Evolutionary conservation across 2,329 filamentous ascomycete species (phyloP).

Genomic region (Claviceps monticola): DNA sequence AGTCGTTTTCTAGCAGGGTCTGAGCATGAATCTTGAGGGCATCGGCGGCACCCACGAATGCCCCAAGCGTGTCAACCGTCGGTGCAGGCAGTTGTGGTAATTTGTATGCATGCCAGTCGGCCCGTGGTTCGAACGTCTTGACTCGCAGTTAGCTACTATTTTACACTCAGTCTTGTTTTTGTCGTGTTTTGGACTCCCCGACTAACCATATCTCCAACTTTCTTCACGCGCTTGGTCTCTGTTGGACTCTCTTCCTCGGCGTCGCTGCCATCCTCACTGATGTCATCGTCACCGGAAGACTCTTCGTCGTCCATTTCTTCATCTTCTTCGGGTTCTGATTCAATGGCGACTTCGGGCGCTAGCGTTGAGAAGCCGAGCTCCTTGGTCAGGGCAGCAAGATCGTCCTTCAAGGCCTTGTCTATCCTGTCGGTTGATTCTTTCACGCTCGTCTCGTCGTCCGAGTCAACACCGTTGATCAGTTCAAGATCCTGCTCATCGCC

Average conservation of each 20-base stretch:
- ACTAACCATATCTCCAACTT: slow-evolving; percentile 23
- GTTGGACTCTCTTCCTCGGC: slow-evolving; percentile 20
- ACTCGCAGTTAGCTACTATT: slow-evolving; percentile 18
- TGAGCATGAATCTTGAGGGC: slow-evolving; percentile 56
- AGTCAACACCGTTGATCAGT: slow-evolving; percentile 40
- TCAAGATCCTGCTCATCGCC: slow-evolving; percentile 52
- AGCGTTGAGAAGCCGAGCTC: slow-evolving; percentile 24
- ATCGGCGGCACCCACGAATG: slow-evolving; percentile 29
- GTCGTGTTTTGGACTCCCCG: not conserved
- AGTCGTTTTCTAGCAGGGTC: slow-evolving; percentile 64
- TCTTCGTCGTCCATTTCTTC: slow-evolving; percentile 18
- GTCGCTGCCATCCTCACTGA: slow-evolving; percentile 14
- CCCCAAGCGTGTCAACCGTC: slow-evolving; percentile 29
- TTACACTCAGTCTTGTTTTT: not conserved
- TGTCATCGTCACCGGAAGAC: slow-evolving; percentile 13
- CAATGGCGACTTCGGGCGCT: slow-evolving; percentile 21
- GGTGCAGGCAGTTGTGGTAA: slow-evolving; percentile 30
- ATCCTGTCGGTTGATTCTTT: slow-evolving; percentile 19
- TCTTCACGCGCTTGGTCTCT: slow-evolving; percentile 10
- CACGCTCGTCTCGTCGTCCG: slow-evolving; percentile 24
- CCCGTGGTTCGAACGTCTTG: slow-evolving; percentile 41
- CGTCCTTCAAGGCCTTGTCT: slow-evolving; percentile 27
- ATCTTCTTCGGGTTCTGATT: slow-evolving; percentile 22
- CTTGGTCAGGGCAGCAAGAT: slow-evolving; percentile 24
- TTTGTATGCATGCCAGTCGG: slow-evolving; percentile 41